Evolutionary conservation across 2,329 filamentous ascomycete species (phyloP), one percentile per base, ranked within the genome.

Genomic region (Lizonia empirigonia): DNA sequence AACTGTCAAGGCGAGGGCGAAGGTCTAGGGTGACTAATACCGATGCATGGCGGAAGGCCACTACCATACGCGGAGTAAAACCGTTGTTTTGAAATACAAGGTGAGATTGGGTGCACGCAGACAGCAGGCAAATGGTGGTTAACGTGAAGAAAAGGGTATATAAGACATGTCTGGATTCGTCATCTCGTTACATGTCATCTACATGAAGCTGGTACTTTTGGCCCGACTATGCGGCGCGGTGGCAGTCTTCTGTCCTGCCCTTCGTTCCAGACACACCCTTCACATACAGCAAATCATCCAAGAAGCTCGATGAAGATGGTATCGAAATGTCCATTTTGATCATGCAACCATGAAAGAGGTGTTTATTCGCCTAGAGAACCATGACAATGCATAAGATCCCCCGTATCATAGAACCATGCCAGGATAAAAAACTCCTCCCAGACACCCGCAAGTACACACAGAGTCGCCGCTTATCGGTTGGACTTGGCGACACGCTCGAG

Each of bases 401-500:
- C 65, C 61, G 60, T 62, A 51, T 58, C 58, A 58, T 63, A 51
- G 56, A 54, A 60, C 61, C 62, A 63, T 63, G 66, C 63, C 68
- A 63, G 58, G 59, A 62, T 64, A 63, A 60, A 69, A 57, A 71
- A 72, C 68, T 70, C 68, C 68, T 56, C 59, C 63, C 60, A 65
- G 64, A 67, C 65, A 63, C 62, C 62, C 59, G 58, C 54, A 55
- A 54, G 54, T 60, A 63, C 58, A 59, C 50, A 60, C 54, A 58
- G 55, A 56, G 39, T 55, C 60, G 66, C 39, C 59, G 57, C 92
- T 92, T 97, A 99, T 89, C 94, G 90, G 89, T 99, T 99, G 87
- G 86, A 91, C 91, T 99, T 99, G 83, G 94, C 94, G 74, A 99
- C 94, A 94, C 94, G 94, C 89, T 99, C 94, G 84, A 99, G 82